A percentile compares a stretch with the other conserved stretches of the same genome.
These are phyloP conservation scores for Solanum habrochaites DNA, from an alignment of 257 asterid genomes.

Conservation along the genomic window DNA sequence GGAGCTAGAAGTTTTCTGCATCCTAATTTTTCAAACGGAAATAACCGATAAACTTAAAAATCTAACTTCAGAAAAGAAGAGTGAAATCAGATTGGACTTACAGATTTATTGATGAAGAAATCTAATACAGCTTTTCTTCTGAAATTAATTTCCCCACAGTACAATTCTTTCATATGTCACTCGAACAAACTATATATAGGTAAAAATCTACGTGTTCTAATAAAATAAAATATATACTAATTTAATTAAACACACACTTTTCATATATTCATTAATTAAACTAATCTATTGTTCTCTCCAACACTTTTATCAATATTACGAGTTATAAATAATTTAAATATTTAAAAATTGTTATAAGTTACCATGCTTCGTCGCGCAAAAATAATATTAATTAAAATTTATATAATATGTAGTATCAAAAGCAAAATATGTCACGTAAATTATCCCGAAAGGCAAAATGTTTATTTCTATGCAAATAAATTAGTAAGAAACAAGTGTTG, in stretches of 20 bases:
- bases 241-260: not conserved
- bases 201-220: not conserved
- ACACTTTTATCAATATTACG: too few species aligned
- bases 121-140: not conserved
- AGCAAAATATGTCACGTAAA: not conserved
- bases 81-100: not conserved
- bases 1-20: too few species aligned
- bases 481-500: too few species aligned
- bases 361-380: too few species aligned
- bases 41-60: not conserved
- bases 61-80: not conserved
- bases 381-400: too few species aligned
- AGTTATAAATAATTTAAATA: too few species aligned
- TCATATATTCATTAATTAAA: too few species aligned
- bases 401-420: too few species aligned
- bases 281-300: not conserved
- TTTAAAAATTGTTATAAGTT: too few species aligned
- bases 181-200: not conserved
- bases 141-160: not conserved
- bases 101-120: not conserved
- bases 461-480: too few species aligned
- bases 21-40: too few species aligned
- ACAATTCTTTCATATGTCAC: not conserved
- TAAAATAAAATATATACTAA: too few species aligned
- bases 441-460: accelerated